Conservation (phyloP, 1,284 basidiomycete genomes). For the Sporisorium reilianum region DNA sequence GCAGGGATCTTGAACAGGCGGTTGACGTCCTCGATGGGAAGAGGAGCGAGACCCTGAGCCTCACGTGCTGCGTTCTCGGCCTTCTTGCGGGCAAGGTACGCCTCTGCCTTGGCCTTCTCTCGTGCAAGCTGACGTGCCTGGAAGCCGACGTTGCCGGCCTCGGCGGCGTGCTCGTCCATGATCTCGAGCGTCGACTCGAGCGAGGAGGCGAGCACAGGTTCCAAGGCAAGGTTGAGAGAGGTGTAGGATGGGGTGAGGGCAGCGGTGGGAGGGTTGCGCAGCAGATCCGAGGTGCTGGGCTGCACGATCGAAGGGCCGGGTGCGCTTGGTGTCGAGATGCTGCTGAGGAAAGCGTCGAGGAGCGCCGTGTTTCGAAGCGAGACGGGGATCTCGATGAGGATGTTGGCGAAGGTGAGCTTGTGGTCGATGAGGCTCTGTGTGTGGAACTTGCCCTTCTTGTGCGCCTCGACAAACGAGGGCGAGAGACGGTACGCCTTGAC, state of each 20-base stretch:
- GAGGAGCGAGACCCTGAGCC: conserved; percentile 84
- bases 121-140: conserved; percentile 89
- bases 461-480: conserved; percentile 84
- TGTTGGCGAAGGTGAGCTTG: conserved; percentile 87
- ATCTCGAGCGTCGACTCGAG: conserved; percentile 67
- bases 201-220: conserved; percentile 66
- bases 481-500: conserved; percentile 93
- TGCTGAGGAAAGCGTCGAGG: conserved; percentile 84
- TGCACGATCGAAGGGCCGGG: conserved; percentile 66
- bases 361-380: conserved; percentile 88
- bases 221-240: conserved; percentile 65
- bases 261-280: conserved; percentile 60
- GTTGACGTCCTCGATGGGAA: conserved; percentile 72
- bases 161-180: conserved; percentile 65
- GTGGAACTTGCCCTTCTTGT: conserved; percentile 88
- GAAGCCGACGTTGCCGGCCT: conserved; percentile 85
- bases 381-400: conserved; percentile 90
- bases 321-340: conserved; percentile 73
- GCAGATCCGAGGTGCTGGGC: conserved; percentile 52
- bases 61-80: conserved; percentile 88
- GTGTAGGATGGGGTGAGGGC: conserved; percentile 60
- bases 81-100: conserved; percentile 71
- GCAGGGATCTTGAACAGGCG: conserved; percentile 82
- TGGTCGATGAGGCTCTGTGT: conserved; percentile 83
- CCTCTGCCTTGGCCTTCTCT: conserved; percentile 87